phyloP scores from a whole-genome alignment of 345 rosid genomes.

The Firmiana major region DNA sequence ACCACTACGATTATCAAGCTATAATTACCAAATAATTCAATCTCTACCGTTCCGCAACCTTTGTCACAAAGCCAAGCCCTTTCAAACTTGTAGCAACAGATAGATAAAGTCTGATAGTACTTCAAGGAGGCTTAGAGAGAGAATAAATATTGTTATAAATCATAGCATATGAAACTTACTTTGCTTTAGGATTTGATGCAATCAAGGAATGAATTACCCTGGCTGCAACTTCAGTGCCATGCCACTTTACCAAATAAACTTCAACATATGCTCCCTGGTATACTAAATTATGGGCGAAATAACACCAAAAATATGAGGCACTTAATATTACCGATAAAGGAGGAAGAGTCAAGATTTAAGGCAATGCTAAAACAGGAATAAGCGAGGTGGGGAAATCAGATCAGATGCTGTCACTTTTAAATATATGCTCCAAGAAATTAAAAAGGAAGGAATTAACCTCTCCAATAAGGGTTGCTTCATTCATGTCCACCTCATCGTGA shows the following conservation, averaged over 20 bases:
- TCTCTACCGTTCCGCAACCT: neutral
- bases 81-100: neutral
- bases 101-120: neutral
- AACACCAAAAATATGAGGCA: no score
- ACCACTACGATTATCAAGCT: neutral
- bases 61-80: neutral
- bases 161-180: slow-evolving; percentile 31
- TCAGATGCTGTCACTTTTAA: neutral
- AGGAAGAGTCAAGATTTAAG: no score
- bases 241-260: slow-evolving; percentile 61
- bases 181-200: slow-evolving; percentile 60
- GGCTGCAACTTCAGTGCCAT: slow-evolving; percentile 64
- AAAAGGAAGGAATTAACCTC: slow-evolving; percentile 35
- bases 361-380: neutral
- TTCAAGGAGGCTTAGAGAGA: neutral
- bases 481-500: slow-evolving; percentile 41
- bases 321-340: no score
- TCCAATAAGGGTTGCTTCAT: slow-evolving; percentile 46
- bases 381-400: neutral
- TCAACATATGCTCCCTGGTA: slow-evolving; percentile 60
- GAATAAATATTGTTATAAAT: neutral
- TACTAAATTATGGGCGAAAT: neutral
- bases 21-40: neutral
- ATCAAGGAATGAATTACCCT: slow-evolving; percentile 62
- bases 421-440: slow-evolving; percentile 14